Conservation (phyloP, 176 grass and related monocot genomes). For the Avena atlantica region DNA sequence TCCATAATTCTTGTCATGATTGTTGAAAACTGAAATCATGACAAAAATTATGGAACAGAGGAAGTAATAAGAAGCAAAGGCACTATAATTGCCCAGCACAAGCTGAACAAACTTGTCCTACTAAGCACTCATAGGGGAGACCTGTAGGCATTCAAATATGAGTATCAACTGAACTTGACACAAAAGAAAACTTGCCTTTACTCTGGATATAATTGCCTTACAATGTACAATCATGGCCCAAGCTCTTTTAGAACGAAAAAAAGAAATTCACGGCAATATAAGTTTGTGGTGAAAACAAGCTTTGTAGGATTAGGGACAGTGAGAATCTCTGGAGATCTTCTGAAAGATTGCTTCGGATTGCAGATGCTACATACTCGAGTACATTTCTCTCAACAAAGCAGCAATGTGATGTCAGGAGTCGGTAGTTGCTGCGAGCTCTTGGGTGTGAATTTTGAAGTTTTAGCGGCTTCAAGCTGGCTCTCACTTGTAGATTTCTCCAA, state of each 20-base stretch:
- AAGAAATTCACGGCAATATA: not conserved
- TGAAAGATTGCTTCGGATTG: not conserved
- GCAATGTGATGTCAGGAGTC: too few species aligned
- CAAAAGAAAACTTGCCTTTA: not conserved
- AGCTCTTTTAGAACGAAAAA: not conserved
- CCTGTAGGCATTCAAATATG: not conserved
- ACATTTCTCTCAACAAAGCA: not conserved
- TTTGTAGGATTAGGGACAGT: not conserved
- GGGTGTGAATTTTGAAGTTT: not conserved
- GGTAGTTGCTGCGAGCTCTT: slow-evolving; percentile 13
- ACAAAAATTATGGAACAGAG: too few species aligned
- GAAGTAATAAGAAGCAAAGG: not conserved
- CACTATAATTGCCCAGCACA: not conserved
- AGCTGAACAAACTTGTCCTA: not conserved
- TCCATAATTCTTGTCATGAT: too few species aligned
- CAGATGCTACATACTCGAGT: not conserved
- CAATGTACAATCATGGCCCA: slow-evolving; percentile 21
- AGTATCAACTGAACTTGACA: slow-evolving; percentile 26
- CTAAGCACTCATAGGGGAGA: not conserved
- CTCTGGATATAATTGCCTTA: not conserved
- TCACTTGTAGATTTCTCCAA: not conserved
- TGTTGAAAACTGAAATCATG: too few species aligned
- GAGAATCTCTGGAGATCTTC: not conserved
- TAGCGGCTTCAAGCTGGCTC: not conserved
- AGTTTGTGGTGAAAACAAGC: slow-evolving; percentile 25